phyloP scores from a whole-genome alignment of 1,284 basidiomycete genomes.

The Trichosporon sp. region DNA sequence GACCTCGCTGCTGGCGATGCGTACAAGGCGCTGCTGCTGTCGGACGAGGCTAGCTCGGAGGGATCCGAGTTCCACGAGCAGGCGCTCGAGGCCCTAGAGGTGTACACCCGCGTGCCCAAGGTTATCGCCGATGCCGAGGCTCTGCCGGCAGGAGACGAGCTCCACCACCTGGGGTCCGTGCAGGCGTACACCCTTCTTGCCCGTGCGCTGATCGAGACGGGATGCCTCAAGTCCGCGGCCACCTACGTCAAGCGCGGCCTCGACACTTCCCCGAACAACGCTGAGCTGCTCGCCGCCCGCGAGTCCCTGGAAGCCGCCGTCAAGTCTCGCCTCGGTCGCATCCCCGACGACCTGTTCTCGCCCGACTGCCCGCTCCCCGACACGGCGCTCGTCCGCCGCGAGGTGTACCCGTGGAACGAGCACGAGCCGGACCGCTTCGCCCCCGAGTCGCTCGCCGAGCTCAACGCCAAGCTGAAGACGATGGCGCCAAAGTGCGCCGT shows the following conservation, averaged over 20 bases:
- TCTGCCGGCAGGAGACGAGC: neutral
- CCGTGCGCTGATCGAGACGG: slow-evolving; percentile 1
- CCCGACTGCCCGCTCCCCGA: slow-evolving; percentile 10
- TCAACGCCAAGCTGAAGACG: slow-evolving; percentile 1
- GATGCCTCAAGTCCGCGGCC: slow-evolving; percentile 10
- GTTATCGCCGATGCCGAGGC: neutral
- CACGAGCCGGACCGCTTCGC: slow-evolving; percentile 16
- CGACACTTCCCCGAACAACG: neutral
- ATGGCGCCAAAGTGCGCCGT: slow-evolving; percentile 15
- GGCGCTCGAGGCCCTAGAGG: slow-evolving; percentile 5
- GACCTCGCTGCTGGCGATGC: slow-evolving; percentile 17
- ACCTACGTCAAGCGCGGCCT: slow-evolving; percentile 12
- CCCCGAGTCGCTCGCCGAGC: slow-evolving; percentile 8
- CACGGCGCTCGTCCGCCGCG: slow-evolving; percentile 6
- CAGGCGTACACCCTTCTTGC: slow-evolving; percentile 12
- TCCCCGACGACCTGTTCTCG: neutral
- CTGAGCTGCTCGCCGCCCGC: neutral
- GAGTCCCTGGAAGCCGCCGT: neutral
- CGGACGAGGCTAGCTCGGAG: slow-evolving; percentile 10
- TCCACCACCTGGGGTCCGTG: neutral
- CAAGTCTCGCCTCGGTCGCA: neutral
- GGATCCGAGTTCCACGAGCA: slow-evolving; percentile 13
- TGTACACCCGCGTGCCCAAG: neutral
- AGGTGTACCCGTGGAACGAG: slow-evolving; percentile 16
- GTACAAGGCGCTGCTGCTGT: slow-evolving; percentile 15